Percentiles rank a stretch among this genome's conserved stretches.
phyloP scores from a whole-genome alignment of 305 asterid genomes.

The Fraxinus latifolia region DNA sequence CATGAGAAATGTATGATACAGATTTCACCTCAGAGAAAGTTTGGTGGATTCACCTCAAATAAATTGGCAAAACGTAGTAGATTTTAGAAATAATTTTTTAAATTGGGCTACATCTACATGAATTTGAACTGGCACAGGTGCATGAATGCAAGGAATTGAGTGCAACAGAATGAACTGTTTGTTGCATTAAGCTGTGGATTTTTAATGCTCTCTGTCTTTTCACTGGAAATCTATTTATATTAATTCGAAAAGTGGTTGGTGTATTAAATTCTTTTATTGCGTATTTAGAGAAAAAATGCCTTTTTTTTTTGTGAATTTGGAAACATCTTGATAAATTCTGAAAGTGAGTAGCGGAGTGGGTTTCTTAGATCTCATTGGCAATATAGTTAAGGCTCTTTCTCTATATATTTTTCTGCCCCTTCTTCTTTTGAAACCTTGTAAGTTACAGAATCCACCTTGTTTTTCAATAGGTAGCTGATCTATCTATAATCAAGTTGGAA shows the following conservation, averaged over 20 bases:
- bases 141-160: neutral
- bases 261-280: neutral
- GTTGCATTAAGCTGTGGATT: neutral
- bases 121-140: neutral
- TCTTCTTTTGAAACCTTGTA: neutral
- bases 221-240: neutral
- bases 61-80: constrained; percentile 6
- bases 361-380: neutral
- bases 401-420: neutral
- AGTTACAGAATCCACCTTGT: neutral
- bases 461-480: neutral
- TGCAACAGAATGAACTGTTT: neutral
- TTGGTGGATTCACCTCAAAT: neutral
- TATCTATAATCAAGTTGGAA: neutral
- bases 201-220: neutral
- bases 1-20: neutral
- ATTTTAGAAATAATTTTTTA: constrained; percentile 7
- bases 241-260: neutral
- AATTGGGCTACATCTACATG: neutral
- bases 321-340: neutral
- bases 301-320: neutral
- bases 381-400: neutral
- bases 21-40: neutral
- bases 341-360: neutral
- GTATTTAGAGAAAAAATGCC: neutral